Evolutionary conservation across 192 early-diverging fungal species (phyloP).

Genomic region (Diversispora eburnea): DNA sequence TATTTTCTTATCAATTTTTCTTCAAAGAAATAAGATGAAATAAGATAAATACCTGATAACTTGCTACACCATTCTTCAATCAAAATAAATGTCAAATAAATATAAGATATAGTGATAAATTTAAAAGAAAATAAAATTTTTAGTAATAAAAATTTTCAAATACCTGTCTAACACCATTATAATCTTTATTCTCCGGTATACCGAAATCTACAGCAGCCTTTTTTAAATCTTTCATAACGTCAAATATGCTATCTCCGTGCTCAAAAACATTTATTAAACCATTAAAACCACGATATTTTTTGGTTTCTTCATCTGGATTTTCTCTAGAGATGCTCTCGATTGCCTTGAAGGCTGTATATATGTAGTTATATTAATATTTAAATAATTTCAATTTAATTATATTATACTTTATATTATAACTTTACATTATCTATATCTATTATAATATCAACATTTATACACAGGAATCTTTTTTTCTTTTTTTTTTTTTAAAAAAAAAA

Average conservation of each 20-base stretch:
- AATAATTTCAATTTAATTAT: neutral
- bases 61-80: neutral
- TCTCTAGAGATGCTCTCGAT: neutral
- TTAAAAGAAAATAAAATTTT: too few species aligned
- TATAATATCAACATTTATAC: too few species aligned
- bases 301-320: neutral
- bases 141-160: too few species aligned
- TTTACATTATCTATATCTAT: too few species aligned
- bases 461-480: too few species aligned
- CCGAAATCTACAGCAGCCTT: neutral
- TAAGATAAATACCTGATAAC: neutral
- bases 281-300: constrained; percentile 4
- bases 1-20: neutral
- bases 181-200: neutral
- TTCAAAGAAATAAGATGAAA: neutral
- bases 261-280: neutral
- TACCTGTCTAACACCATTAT: neutral
- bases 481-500: neutral
- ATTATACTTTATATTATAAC: too few species aligned
- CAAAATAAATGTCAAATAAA: too few species aligned
- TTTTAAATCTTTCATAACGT: neutral
- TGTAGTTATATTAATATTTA: neutral
- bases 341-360: neutral
- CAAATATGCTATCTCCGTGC: neutral
- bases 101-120: too few species aligned